Conservation (phyloP, 352 stramenopile genomes). For the Phytophthora melonis region DNA sequence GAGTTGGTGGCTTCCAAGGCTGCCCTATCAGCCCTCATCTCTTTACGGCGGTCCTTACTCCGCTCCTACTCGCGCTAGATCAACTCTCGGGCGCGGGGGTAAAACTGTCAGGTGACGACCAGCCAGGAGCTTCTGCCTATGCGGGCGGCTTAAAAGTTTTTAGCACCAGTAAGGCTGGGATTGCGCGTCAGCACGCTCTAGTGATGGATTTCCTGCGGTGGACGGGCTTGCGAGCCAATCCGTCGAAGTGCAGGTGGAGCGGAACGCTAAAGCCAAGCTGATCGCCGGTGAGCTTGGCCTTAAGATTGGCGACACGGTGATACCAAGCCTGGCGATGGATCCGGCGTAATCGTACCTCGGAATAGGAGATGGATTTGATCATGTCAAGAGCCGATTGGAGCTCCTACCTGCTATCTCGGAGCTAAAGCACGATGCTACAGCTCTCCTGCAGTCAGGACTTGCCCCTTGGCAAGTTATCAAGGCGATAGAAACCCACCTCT, state of each 20-base stretch:
- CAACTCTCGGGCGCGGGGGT: neutral
- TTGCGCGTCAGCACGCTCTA: too few species aligned
- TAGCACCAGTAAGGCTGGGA: too few species aligned
- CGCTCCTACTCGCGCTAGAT: constrained; percentile 22
- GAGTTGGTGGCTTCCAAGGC: constrained; percentile 30
- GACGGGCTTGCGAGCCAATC: too few species aligned
- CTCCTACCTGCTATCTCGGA: neutral
- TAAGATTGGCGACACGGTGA: neutral
- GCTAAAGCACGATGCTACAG: neutral
- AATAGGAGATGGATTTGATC: neutral
- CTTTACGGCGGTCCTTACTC: constrained; percentile 30
- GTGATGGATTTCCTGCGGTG: too few species aligned
- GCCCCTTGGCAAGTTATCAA: neutral
- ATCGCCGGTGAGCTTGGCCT: neutral
- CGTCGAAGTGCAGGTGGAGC: too few species aligned
- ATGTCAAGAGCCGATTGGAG: neutral
- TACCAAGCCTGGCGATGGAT: neutral
- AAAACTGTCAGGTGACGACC: too few species aligned
- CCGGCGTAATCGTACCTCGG: neutral
- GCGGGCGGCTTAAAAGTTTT: too few species aligned
- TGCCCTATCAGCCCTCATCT: constrained; percentile 40
- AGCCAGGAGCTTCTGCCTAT: too few species aligned
- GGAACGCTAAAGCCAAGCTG: neutral
- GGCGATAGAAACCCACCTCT: neutral
- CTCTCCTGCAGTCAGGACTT: neutral